phyloP scores from a whole-genome alignment of 2,329 filamentous ascomycete species.

The Talaromyces sp. region DNA sequence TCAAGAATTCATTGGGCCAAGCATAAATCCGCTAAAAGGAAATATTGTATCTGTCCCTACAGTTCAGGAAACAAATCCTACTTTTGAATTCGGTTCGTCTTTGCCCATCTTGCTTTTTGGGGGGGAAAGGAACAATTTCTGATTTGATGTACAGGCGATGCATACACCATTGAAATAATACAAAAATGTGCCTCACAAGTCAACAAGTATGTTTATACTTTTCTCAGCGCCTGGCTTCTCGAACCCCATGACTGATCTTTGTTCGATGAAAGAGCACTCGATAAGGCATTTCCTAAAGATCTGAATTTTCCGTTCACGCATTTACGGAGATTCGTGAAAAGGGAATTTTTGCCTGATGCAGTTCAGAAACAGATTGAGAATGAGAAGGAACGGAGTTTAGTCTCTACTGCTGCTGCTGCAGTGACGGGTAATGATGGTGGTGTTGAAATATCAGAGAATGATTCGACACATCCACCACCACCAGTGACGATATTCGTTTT shows the following conservation, averaged over 20 bases:
- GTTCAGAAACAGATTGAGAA: conserved; percentile 17
- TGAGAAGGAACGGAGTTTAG: not conserved
- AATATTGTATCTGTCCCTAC: conserved; percentile 39
- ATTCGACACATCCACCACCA: not conserved
- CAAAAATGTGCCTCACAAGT: conserved; percentile 42
- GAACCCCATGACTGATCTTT: not conserved
- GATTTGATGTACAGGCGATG: conserved; percentile 29
- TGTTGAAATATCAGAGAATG: not conserved
- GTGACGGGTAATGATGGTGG: not conserved
- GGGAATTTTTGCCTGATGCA: conserved; percentile 29
- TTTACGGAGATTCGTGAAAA: conserved; percentile 39
- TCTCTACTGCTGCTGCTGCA: too few relatives aligned
- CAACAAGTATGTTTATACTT: conserved; percentile 31
- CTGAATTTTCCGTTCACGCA: conserved; percentile 30
- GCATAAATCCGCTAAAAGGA: conserved; percentile 29
- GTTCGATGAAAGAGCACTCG: conserved; percentile 31
- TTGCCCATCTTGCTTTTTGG: not conserved
- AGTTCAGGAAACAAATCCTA: conserved; percentile 39
- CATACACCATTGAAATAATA: conserved; percentile 42
- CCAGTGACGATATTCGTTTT: conserved; percentile 36
- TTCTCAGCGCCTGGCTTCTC: not conserved
- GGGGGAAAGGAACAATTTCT: not conserved
- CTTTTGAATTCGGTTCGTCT: conserved; percentile 38
- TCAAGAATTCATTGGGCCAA: not conserved
- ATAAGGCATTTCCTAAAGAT: conserved; percentile 33